phyloP scores from a whole-genome alignment of 2,329 filamentous ascomycete species.

The Diaporthe vaccinii region DNA sequence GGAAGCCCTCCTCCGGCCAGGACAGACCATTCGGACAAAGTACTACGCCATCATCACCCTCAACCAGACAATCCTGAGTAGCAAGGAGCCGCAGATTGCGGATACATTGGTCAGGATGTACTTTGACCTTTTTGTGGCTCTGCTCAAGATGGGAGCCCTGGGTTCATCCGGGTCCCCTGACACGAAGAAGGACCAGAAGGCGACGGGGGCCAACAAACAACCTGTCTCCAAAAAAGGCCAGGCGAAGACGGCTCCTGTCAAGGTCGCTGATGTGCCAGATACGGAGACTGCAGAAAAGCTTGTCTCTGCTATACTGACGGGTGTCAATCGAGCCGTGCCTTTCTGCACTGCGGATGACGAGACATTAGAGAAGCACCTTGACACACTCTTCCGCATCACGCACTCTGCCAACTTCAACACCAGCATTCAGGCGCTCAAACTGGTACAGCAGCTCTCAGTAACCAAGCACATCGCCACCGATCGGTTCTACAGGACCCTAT shows the following conservation, averaged over 20 bases:
- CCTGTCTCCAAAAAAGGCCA: slow-evolving; percentile 48
- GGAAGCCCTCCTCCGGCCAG: slow-evolving; percentile 87
- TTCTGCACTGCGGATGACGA: slow-evolving; percentile 87
- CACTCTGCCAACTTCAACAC: slow-evolving; percentile 99
- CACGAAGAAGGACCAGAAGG: slow-evolving; percentile 54
- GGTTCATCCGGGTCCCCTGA: slow-evolving; percentile 57
- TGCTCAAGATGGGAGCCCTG: slow-evolving; percentile 75
- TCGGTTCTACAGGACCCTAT: slow-evolving; percentile 93
- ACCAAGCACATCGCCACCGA: slow-evolving; percentile 86
- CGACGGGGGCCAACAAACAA: slow-evolving; percentile 51
- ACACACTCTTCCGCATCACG: slow-evolving; percentile 95
- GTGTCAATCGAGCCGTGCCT: slow-evolving; percentile 95
- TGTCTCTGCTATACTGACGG: slow-evolving; percentile 90
- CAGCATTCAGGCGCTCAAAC: slow-evolving; percentile 91
- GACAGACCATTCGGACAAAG: slow-evolving; percentile 88
- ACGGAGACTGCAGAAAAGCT: slow-evolving; percentile 90
- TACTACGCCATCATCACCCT: slow-evolving; percentile 98
- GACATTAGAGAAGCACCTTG: slow-evolving; percentile 87
- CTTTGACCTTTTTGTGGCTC: slow-evolving; percentile 86
- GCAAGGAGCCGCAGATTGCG: slow-evolving; percentile 84
- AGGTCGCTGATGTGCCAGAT: slow-evolving; percentile 58
- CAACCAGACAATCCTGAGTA: slow-evolving; percentile 94
- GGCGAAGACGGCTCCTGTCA: slow-evolving; percentile 47
- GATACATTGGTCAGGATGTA: slow-evolving; percentile 89
- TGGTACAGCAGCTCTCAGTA: slow-evolving; percentile 92